Evolutionary conservation across 1,139 yeast genomes (phyloP).

Genomic region (Blastobotrys illinoisensis): DNA sequence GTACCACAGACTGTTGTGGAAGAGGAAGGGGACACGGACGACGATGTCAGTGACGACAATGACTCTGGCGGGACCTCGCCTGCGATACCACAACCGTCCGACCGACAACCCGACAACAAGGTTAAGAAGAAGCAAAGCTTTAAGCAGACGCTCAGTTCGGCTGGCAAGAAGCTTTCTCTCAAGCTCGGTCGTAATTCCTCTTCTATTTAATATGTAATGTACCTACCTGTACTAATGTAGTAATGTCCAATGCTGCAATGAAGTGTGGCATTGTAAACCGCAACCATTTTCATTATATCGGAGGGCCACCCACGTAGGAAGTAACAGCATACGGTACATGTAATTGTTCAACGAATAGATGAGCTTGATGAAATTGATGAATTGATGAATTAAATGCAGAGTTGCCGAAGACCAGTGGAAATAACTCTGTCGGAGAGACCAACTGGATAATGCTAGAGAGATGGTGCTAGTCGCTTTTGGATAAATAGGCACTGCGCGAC

Average conservation of each 20-base stretch:
- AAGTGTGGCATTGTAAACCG: no score
- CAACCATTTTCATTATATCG: no score
- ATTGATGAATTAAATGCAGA: no score
- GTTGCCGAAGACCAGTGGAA: no score
- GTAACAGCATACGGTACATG: no score
- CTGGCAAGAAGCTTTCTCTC: constrained; percentile 10
- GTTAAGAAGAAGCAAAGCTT: constrained; percentile 7
- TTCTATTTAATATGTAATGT: neutral
- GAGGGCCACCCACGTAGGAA: no score
- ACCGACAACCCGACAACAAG: neutral
- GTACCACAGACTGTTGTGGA: constrained; percentile 4
- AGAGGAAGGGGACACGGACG: constrained; percentile 1
- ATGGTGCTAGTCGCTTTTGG: neutral
- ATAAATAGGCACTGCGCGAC: neutral
- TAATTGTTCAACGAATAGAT: no score
- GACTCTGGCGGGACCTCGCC: neutral
- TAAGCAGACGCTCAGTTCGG: constrained; percentile 8
- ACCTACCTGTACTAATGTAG: no score
- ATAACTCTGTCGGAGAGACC: no score
- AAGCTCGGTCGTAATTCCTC: constrained; percentile 4
- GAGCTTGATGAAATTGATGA: no score
- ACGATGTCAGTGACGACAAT: constrained; percentile 4
- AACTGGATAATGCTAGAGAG: no score
- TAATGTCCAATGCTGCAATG: no score
- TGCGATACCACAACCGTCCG: neutral